Base-by-base conservation (phyloP, 2,329 filamentous ascomycete species). In the Beauveria asiatica region DNA sequence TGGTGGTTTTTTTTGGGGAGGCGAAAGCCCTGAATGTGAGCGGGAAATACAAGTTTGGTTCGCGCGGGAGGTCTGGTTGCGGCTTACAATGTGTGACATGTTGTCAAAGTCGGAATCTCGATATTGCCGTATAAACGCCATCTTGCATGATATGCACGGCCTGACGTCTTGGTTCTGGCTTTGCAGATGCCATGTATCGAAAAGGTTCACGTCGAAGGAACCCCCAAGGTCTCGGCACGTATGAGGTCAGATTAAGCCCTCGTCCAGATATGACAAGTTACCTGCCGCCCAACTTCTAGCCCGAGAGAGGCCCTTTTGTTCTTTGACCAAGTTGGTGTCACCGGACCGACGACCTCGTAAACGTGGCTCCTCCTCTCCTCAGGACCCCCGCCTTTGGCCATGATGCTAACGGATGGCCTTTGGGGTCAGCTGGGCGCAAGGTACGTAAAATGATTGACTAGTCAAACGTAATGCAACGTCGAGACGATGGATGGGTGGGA, bases 41-140 rank as follows among this genome's bases (percentile, higher is more conserved):
- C 37, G 27, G 19, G 10, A 17, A 11, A 16, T 11, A 8, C 5
- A 4, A 21, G 46, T n/a, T 49, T 1, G 17, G 11, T n/a, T n/a
- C n/a, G n/a, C n/a, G 25, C 16, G 33, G n/a, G 55, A 17, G 33
- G 37, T 17, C 11, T 8, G 37, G 52, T 27, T 13, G 27, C 33
- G 23, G 66, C 71, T 69, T 65, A 77, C 76, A 61, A 79, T 78
- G 49, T 74, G 67, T 5, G 73, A 74, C 54, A 70, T 74, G 52
- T 68, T 72, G 8, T 76, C 74, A 64, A 74, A 75, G 65, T 78
- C 76, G 7, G 68, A 66, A 6, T 70, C 61, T 60, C 70, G 63
- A 59, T 76, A 78, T 3, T 68, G 71, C 57, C 78, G 72, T 55
- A 80, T 78, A 65, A 76, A 78, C 3, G 76, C 76, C 77, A 79